Conservation (phyloP, 495 filamentous ascomycete species). For the Penicillium egyptiacum region DNA sequence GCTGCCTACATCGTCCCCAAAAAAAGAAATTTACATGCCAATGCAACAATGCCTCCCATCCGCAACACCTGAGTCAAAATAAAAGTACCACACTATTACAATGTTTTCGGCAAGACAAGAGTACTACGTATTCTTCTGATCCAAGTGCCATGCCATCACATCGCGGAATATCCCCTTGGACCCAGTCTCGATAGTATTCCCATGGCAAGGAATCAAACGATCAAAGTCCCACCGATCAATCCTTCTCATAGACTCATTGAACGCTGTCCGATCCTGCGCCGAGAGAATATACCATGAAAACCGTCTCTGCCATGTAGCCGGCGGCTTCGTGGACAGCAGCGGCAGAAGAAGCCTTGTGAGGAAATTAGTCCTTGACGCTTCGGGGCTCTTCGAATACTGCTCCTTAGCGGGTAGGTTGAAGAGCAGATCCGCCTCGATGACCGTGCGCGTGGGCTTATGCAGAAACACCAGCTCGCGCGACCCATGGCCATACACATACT, state of each 20-base stretch:
- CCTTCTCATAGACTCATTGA: constrained; percentile 62
- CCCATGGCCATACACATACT: constrained; percentile 75
- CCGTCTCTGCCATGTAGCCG: constrained; percentile 72
- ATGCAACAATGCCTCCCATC: not conserved
- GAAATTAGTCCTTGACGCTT: constrained; percentile 54
- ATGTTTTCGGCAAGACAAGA: not conserved
- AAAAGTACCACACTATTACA: not conserved
- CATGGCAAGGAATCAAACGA: constrained; percentile 88
- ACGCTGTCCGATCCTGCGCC: constrained; percentile 60
- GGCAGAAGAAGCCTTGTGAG: constrained; percentile 61
- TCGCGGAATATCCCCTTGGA: constrained; percentile 77
- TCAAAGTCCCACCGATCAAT: constrained; percentile 86
- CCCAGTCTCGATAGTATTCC: constrained; percentile 78
- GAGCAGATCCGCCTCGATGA: constrained; percentile 89
- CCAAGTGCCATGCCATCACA: constrained; percentile 84
- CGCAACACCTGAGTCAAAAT: not conserved
- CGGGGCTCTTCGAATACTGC: constrained; percentile 71
- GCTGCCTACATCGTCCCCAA: constrained; percentile 6
- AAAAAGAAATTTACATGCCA: not conserved
- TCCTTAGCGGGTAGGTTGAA: constrained; percentile 90
- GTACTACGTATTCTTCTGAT: constrained; percentile 36
- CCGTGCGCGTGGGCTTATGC: constrained; percentile 73
- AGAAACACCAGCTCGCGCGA: constrained; percentile 87
- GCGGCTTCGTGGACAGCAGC: constrained; percentile 56
- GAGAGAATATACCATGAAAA: constrained; percentile 79